A percentile compares a stretch with the other conserved stretches of the same genome.
phyloP scores from a whole-genome alignment of 2,329 filamentous ascomycete genomes.

The Chlorencoelia australis region DNA sequence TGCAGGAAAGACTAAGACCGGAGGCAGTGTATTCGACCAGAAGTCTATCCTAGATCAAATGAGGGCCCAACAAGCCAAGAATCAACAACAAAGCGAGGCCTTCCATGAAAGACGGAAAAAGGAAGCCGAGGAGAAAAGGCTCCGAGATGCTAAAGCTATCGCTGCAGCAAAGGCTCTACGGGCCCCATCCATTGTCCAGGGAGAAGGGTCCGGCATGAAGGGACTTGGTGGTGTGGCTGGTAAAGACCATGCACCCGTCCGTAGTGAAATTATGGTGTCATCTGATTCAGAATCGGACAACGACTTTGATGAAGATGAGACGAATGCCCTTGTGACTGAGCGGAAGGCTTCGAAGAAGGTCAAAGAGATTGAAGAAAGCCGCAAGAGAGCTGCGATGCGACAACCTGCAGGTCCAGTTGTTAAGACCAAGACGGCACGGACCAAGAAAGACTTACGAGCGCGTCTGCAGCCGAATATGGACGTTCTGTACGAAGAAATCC shows the following conservation, averaged over 20 bases:
- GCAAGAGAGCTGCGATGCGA: constrained; percentile 38
- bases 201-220: constrained; percentile 69
- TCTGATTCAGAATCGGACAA: constrained; percentile 66
- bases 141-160: constrained; percentile 60
- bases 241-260: constrained; percentile 65
- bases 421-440: constrained; percentile 70
- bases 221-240: constrained; percentile 62
- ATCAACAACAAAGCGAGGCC: constrained; percentile 29
- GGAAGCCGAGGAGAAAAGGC: constrained; percentile 65
- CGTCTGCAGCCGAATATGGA: constrained; percentile 84
- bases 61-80: constrained; percentile 10
- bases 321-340: constrained; percentile 34
- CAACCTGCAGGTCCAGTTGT: constrained; percentile 62
- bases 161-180: constrained; percentile 56
- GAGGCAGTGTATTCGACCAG: constrained; percentile 4
- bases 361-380: constrained; percentile 36
- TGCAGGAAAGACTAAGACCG: constrained; percentile 23
- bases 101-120: constrained; percentile 67
- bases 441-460: constrained; percentile 87
- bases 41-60: constrained; percentile 19
- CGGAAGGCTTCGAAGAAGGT: constrained; percentile 28
- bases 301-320: constrained; percentile 57
- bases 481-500: constrained; percentile 70
- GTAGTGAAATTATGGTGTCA: constrained; percentile 84
- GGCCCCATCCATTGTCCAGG: constrained; percentile 47